Percentiles rank a stretch among this genome's conserved stretches.
Evolutionary conservation across 2,329 filamentous ascomycete genomes (phyloP).

Genomic region (Cercospora beticola): DNA sequence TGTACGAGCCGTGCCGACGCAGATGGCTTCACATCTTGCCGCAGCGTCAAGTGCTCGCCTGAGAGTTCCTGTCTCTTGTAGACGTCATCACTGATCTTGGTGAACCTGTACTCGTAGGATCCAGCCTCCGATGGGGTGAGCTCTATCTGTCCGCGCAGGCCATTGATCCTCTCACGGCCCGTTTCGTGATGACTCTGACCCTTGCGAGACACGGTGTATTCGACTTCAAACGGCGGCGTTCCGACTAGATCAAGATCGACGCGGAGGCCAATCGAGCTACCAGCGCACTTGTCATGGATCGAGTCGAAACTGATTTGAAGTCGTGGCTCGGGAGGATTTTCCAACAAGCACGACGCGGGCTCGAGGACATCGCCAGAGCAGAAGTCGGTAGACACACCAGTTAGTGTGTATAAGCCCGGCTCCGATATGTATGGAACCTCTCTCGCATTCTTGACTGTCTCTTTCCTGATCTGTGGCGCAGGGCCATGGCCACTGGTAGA

Average conservation of each 20-base stretch:
- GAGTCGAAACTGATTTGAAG: slow-evolving; percentile 72
- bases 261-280: slow-evolving; percentile 84
- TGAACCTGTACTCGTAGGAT: slow-evolving; percentile 82
- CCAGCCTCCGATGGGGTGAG: slow-evolving; percentile 79
- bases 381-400: slow-evolving; percentile 72
- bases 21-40: slow-evolving; percentile 91
- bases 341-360: slow-evolving; percentile 85
- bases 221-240: slow-evolving; percentile 84
- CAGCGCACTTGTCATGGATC: slow-evolving; percentile 92
- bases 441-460: slow-evolving; percentile 60
- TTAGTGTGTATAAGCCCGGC: slow-evolving; percentile 83
- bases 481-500: slow-evolving; percentile 69
- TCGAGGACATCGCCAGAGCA: slow-evolving; percentile 89
- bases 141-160: slow-evolving; percentile 78
- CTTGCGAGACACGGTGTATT: slow-evolving; percentile 70
- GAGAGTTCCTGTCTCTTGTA: slow-evolving; percentile 68
- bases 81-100: slow-evolving; percentile 75
- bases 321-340: slow-evolving; percentile 86
- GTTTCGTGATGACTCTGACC: slow-evolving; percentile 50
- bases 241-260: slow-evolving; percentile 89
- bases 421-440: slow-evolving; percentile 69
- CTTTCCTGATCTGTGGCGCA: slow-evolving; percentile 57
- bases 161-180: slow-evolving; percentile 60
- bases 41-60: slow-evolving; percentile 58
- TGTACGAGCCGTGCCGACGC: slow-evolving; percentile 72